Evolutionary conservation across 495 filamentous ascomycete genomes (phyloP).

Genomic region (Pyrenopolyporus hunteri): DNA sequence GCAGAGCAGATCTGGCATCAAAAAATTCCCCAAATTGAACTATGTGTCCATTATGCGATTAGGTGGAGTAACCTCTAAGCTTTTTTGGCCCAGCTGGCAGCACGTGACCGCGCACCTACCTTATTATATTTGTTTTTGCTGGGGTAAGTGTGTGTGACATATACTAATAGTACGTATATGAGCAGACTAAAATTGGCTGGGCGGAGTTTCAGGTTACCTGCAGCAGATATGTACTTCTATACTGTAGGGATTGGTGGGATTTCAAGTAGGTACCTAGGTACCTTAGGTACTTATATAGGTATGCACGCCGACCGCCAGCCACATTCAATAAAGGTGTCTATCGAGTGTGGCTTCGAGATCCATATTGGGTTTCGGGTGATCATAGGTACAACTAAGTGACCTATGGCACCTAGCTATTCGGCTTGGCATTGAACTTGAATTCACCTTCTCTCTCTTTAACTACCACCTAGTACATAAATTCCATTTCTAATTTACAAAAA

Average conservation of each 20-base stretch:
- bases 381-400: background rate
- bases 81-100: background rate
- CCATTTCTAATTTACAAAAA: too few species aligned
- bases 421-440: too few species aligned
- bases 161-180: too few species aligned
- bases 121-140: too few species aligned
- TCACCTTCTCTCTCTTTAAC: too few species aligned
- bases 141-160: background rate
- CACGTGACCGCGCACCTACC: constrained; percentile 28
- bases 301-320: too few species aligned
- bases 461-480: too few species aligned
- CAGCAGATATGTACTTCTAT: background rate
- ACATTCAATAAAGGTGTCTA: background rate
- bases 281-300: background rate
- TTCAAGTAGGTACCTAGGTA: background rate
- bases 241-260: background rate
- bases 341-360: background rate
- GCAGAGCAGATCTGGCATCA: constrained; percentile 57
- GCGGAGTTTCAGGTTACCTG: background rate
- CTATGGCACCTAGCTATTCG: background rate
- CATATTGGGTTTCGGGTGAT: background rate
- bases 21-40: constrained; percentile 48
- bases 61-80: constrained; percentile 43
- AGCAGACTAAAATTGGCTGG: background rate
- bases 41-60: constrained; percentile 60